Evolutionary conservation across 2,329 filamentous ascomycete genomes (phyloP).

Genomic region (Penicillium sp.): DNA sequence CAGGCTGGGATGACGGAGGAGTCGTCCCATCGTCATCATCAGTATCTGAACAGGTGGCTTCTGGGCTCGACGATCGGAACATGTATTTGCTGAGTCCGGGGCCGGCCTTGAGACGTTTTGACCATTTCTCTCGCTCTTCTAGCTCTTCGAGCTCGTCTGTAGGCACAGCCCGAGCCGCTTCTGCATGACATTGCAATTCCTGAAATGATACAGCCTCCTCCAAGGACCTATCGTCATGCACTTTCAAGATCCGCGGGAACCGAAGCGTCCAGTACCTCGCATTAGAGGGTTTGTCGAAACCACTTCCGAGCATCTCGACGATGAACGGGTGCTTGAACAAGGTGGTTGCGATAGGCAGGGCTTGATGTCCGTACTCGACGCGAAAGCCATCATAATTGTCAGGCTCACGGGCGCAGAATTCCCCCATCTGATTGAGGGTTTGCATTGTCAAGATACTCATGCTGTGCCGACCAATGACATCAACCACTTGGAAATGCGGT

Average conservation of each 20-base stretch:
- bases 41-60: slow-evolving; percentile 18
- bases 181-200: slow-evolving; percentile 65
- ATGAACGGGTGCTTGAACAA: slow-evolving; percentile 69
- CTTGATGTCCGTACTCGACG: slow-evolving; percentile 47
- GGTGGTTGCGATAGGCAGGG: slow-evolving; percentile 35
- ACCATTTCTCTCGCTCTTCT: slow-evolving; percentile 61
- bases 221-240: slow-evolving; percentile 71
- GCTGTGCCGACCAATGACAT: slow-evolving; percentile 51
- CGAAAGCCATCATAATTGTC: slow-evolving; percentile 37
- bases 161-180: slow-evolving; percentile 51
- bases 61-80: slow-evolving; percentile 24
- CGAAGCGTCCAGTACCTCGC: slow-evolving; percentile 69
- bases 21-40: background rate
- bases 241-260: slow-evolving; percentile 71
- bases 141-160: slow-evolving; percentile 59
- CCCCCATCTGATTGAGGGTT: slow-evolving; percentile 48
- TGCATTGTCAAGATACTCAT: slow-evolving; percentile 53
- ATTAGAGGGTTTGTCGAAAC: slow-evolving; percentile 69
- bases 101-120: slow-evolving; percentile 56
- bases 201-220: slow-evolving; percentile 65
- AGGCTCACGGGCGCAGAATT: slow-evolving; percentile 44
- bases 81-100: slow-evolving; percentile 38
- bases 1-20: background rate
- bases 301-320: slow-evolving; percentile 74
- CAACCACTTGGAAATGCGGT: slow-evolving; percentile 65